Base-by-base conservation (phyloP, 768 basidiomycete species). In the Saitozyma podzolica region DNA sequence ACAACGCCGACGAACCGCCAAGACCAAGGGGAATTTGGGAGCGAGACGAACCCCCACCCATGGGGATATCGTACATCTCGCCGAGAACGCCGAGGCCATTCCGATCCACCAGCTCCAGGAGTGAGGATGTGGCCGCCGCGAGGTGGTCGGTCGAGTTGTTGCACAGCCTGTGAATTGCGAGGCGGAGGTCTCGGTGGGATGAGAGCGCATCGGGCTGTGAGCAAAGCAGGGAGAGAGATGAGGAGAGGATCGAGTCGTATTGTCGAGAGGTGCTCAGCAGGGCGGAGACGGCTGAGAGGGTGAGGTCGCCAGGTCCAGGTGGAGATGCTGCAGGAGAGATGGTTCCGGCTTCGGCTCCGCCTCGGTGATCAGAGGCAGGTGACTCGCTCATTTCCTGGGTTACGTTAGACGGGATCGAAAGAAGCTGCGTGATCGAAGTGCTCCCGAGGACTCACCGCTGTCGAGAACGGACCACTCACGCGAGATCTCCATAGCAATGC, bases 61-160 rank as follows among this genome's bases (percentile, higher is more conserved):
- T 50, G 40, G 73, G 71, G 10, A 77, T 68, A 61, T 71, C 72
- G 59, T 77, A 77, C 75, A 77, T 77, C 47, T 73, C 70, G 0
- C 66, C 66, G 10, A 75, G 53, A 0, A 69, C 66, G 3, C 49
- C 64, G 29, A 77, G 62, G 47, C 75, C 73, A 5, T 39, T 52
- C n/a, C 55, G 51, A 53, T 72, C 71, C 8, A 67, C 64, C 29
- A 75, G 48, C 8, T 52, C 48, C 6, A 68, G 58, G 3, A 77
- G 53, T 2, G 60, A 51, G 8, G 68, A 70, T 1, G 69, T 72
- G 4, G 75, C 69, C 3, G 67, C 49, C 2, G 67, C 71, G 11
- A 77, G 58, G 17, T 68, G 63, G 50, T 73, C 73, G 0, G 70
- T 69, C 62, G 73, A 67, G 19, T 65, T 57, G 9, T 50, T 59